Evolutionary conservation across 208 protist species (phyloP), one percentile per base, ranked within the genome.

Genomic region (Leishmania amazonensis): DNA sequence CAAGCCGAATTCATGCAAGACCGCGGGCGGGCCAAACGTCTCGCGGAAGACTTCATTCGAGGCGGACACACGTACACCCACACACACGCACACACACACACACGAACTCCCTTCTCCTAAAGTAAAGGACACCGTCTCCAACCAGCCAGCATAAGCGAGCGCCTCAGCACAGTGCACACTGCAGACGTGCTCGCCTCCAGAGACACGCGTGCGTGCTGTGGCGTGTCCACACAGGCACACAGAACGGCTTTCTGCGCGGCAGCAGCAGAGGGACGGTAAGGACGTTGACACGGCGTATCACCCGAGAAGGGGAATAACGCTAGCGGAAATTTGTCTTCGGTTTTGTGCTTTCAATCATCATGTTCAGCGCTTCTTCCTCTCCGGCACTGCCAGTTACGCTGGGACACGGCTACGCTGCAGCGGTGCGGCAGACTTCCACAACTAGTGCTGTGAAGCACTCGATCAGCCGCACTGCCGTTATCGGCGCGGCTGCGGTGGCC

Each of bases 311-410:
- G 7, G 68, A 35, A 53, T 51, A 47, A 53, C 21, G 2, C 42
- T 31, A 51, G 31, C 68, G n/a, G 21, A 35, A 15, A 31, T 7
- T 53, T 51, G 31, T 47, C 72, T 24, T 28, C 15, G n/a, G 72
- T 19, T 60, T 60, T 21, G 49, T 62, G n/a, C 51, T 21, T 4
- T 13, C 51, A 15, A 76, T 47, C 70, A 35, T 54, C 31, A 86
- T 85, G 81, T 87, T 82, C n/a, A 40, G 76, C 24, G 35, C 54
- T 47, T 76, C 76, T 42, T 76, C 76, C 19, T 21, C 53, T 38
- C 40, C 74, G 0, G 49, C 40, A 15, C 7, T 64, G 11, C 35
- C 62, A 42, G 47, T 79, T 17, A 54, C 60, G 17, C 21, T 86
- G 2, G 35, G 51, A n/a, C 73, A 58, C 78, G 38, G 40, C 47